Conservation (phyloP, 345 rosid species). For the Hypericum androsaemum region DNA sequence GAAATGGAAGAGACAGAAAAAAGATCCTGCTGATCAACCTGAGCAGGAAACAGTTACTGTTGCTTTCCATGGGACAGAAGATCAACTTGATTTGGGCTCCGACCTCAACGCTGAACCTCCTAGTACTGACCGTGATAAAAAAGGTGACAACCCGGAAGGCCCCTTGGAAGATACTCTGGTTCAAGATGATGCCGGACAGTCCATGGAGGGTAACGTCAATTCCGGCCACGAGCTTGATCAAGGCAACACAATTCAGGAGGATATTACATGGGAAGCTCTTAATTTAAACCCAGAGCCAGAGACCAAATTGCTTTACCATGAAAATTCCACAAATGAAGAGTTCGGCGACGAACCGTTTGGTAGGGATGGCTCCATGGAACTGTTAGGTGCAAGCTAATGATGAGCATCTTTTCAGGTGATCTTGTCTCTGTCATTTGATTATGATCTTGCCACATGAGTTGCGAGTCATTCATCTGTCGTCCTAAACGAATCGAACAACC, state of each 20-base stretch:
- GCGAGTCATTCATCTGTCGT: too few species aligned
- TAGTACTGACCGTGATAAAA: slow-evolving; percentile 38
- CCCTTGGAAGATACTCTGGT: slow-evolving; percentile 1
- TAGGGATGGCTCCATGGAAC: slow-evolving; percentile 38
- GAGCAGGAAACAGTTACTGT: slow-evolving; percentile 70
- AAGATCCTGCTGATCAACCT: slow-evolving; percentile 72
- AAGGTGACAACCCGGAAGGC: slow-evolving; percentile 16
- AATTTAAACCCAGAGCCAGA: slow-evolving; percentile 41
- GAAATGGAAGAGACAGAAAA: slow-evolving; percentile 98
- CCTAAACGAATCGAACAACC: too few species aligned
- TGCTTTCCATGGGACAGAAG: slow-evolving; percentile 44
- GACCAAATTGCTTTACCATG: slow-evolving; percentile 61
- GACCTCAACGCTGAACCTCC: slow-evolving; percentile 53
- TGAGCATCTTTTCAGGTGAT: slow-evolving; percentile 46
- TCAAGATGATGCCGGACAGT: slow-evolving; percentile 35
- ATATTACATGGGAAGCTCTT: slow-evolving; percentile 51
- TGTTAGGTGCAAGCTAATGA: slow-evolving; percentile 36
- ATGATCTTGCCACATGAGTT: too few species aligned
- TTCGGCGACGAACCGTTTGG: slow-evolving; percentile 68
- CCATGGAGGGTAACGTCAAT: slow-evolving; percentile 42
- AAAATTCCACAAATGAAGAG: slow-evolving; percentile 79
- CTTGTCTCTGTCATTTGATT: too few species aligned
- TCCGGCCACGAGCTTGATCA: slow-evolving; percentile 29
- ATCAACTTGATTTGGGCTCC: slow-evolving; percentile 56
- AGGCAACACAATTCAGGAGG: slow-evolving; percentile 29